phyloP scores from a whole-genome alignment of 2,329 filamentous ascomycete species.

The Cladophialophora carrionii region DNA sequence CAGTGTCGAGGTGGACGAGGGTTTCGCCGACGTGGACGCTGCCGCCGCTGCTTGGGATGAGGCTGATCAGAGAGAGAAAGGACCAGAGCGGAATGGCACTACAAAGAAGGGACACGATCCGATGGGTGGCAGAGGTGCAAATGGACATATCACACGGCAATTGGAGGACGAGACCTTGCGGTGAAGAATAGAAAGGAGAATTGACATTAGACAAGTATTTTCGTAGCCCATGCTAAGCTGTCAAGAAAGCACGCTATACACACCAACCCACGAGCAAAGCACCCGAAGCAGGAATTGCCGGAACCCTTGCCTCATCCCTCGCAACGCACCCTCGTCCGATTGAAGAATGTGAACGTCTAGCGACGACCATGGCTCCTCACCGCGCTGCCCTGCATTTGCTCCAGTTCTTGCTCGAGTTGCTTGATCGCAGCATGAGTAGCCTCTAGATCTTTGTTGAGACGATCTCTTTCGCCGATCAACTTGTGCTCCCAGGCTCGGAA shows the following conservation, averaged over 20 bases:
- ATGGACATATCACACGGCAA: slow-evolving; percentile 37
- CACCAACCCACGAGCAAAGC: slow-evolving; percentile 13
- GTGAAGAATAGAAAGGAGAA: slow-evolving; percentile 14
- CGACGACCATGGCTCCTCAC: slow-evolving; percentile 91
- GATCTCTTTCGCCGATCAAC: slow-evolving; percentile 97
- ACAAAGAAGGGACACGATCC: slow-evolving; percentile 28
- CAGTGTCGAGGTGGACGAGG: slow-evolving; percentile 46
- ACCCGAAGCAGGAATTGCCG: slow-evolving; percentile 28
- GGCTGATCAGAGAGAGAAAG: neutral
- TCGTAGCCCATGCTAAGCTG: slow-evolving; percentile 30
- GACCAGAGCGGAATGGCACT: neutral
- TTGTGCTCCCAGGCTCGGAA: slow-evolving; percentile 99
- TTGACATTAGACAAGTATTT: slow-evolving; percentile 35
- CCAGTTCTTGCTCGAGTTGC: slow-evolving; percentile 78
- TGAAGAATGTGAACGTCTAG: slow-evolving; percentile 53
- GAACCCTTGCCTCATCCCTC: slow-evolving; percentile 20
- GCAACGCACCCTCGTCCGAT: neutral
- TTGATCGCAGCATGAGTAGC: slow-evolving; percentile 82
- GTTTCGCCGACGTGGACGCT: slow-evolving; percentile 38
- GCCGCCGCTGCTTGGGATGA: slow-evolving; percentile 26
- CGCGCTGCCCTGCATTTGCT: slow-evolving; percentile 86
- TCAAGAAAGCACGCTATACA: slow-evolving; percentile 21
- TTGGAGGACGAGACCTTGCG: slow-evolving; percentile 25
- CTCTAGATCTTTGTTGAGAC: slow-evolving; percentile 99
- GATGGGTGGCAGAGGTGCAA: slow-evolving; percentile 37